Conservation (phyloP, 345 rosid genomes). For the Euphorbia lathyris region DNA sequence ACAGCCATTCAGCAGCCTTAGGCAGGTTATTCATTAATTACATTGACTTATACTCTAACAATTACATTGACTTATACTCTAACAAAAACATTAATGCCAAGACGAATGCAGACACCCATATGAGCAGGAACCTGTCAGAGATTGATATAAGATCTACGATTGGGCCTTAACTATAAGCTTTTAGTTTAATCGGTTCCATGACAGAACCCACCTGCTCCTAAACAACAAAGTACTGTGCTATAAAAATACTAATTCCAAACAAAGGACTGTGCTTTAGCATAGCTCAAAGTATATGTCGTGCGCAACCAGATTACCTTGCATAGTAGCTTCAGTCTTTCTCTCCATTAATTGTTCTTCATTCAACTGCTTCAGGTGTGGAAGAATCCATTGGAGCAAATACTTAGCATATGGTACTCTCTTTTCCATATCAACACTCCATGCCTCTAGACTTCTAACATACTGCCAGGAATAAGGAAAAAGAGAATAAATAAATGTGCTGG, state of each 20-base stretch:
- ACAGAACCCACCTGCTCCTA: too few relatives aligned
- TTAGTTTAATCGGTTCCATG: too few relatives aligned
- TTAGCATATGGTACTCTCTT: slow-evolving; percentile 30
- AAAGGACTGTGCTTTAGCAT: not conserved
- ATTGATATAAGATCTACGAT: not conserved
- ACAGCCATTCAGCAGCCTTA: too few relatives aligned
- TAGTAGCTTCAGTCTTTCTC: slow-evolving; percentile 44
- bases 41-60: too few relatives aligned
- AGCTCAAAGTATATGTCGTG: slow-evolving; percentile 25
- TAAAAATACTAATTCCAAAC: not conserved
- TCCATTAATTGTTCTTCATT: slow-evolving; percentile 47
- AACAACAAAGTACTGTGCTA: too few relatives aligned
- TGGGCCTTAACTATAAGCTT: too few relatives aligned
- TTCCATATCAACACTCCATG: slow-evolving; percentile 4
- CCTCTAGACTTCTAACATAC: not conserved
- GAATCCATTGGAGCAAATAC: slow-evolving; percentile 37
- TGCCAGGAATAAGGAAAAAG: not conserved
- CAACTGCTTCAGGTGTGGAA: slow-evolving; percentile 49
- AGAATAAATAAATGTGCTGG: not conserved
- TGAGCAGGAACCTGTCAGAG: not conserved
- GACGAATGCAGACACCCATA: not conserved
- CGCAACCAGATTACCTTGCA: slow-evolving; percentile 32
- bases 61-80: too few relatives aligned
- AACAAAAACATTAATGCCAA: not conserved
- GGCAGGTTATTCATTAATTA: too few relatives aligned